Base-by-base conservation (phyloP, 1,284 basidiomycete species). In the Nidula niveotomentosa region DNA sequence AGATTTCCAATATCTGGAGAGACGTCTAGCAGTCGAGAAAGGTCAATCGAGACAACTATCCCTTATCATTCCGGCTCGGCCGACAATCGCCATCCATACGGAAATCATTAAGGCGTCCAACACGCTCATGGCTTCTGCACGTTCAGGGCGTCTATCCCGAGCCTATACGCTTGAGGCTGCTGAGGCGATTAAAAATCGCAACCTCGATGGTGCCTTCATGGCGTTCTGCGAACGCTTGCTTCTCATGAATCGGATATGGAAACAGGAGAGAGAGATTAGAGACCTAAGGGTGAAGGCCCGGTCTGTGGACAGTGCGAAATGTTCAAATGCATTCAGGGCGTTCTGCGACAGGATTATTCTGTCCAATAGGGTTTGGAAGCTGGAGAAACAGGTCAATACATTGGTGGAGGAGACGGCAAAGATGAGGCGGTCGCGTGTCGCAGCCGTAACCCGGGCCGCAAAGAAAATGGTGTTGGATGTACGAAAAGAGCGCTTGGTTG, bases 381-480 rank as follows among this genome's bases (percentile, higher is more conserved):
- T 73, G 56, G 69, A 76, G 61, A 66, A 64, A 48, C 65, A 72
- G 53, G 63, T 71, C 18, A 61, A 65, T 35, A 58, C 61, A 15
- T 55, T 73, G 49, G 62, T 60, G n/a, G 62, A 56, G 37, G 73
- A 76, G 53, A 62, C 65, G 6, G 71, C 69, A 58, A 64, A 59
- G 57, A 55, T 74, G 58, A 71, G 69, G 58, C 62, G 65, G 48
- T 64, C 64, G 6, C 60, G 72, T 46, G 69, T 67, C 9, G 64
- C 66, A n/a, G 71, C 66, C 7, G 67, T 76, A 39, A 71, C 69
- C 6, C 71, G 69, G 7, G 71, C 72, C 0, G 76, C 74, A 46
- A 72, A 73, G 62, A 69, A 73, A 52, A 76, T 76, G 74, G 73
- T 72, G 36, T 55, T 70, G 52, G 76, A 77, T 53, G 71, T 76